Evolutionary conservation across 179 eudicot species (phyloP).

Genomic region (Carnegiea gigantea): DNA sequence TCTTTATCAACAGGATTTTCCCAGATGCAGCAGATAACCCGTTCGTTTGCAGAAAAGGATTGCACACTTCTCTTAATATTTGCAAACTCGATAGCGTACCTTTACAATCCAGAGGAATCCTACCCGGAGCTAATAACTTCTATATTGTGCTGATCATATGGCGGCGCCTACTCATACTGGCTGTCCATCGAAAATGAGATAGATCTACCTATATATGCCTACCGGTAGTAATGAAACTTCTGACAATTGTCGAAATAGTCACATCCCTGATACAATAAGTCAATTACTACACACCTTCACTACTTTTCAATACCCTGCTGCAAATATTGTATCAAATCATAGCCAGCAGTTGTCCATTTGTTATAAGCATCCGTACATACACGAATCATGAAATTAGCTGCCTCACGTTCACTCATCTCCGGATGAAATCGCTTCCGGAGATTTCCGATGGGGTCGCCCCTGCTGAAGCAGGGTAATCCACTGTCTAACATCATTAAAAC

Average conservation of each 20-base stretch:
- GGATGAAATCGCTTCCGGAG: slow-evolving; percentile 96
- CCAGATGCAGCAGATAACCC: background rate
- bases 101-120: slow-evolving; percentile 29
- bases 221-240: slow-evolving; percentile 19
- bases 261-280: background rate
- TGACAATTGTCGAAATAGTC: slow-evolving; percentile 19
- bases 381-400: slow-evolving; percentile 93
- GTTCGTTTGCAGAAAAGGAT: slow-evolving; percentile 18
- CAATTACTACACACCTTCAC: background rate
- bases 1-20: no score
- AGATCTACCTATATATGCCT: slow-evolving; percentile 17
- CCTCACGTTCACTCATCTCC: slow-evolving; percentile 96
- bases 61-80: slow-evolving; percentile 24
- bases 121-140: slow-evolving; percentile 18
- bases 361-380: slow-evolving; percentile 95
- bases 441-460: slow-evolving; percentile 95
- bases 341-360: slow-evolving; percentile 99
- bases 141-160: slow-evolving; percentile 20
- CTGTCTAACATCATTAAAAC: slow-evolving; percentile 90
- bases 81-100: slow-evolving; percentile 20
- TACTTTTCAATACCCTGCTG: slow-evolving; percentile 98
- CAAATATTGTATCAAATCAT: slow-evolving; percentile 94
- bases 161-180: slow-evolving; percentile 13
- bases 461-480: slow-evolving; percentile 96
- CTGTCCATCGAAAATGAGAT: slow-evolving; percentile 17